A percentile compares a stretch with the other conserved stretches of the same genome.
These are phyloP conservation scores for Pseudonectria foliicola DNA, from an alignment of 2,329 filamentous ascomycete genomes.

Conservation along the genomic window DNA sequence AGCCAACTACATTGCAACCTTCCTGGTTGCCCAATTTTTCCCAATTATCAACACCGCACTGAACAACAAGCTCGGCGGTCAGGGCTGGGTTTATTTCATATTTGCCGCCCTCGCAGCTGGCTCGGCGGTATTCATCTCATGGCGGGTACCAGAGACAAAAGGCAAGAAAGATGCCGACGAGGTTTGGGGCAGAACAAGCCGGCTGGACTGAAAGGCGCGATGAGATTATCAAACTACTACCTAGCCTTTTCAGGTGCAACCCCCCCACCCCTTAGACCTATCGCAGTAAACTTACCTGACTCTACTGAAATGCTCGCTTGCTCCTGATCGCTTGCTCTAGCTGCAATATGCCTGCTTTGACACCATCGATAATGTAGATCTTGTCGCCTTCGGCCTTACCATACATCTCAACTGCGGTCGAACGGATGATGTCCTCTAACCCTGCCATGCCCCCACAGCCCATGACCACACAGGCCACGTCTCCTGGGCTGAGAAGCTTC, in stretches of 20 bases:
- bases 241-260: no score
- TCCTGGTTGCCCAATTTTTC: constrained; percentile 91
- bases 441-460: constrained; percentile 91
- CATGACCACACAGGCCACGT: constrained; percentile 65
- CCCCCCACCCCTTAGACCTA: not conserved
- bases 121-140: constrained; percentile 64
- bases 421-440: constrained; percentile 67
- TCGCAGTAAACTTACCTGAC: constrained; percentile 1
- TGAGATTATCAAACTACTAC: no score
- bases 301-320: constrained; percentile 30
- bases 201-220: constrained; percentile 37
- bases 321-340: constrained; percentile 48
- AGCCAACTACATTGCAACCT: constrained; percentile 85
- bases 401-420: constrained; percentile 57
- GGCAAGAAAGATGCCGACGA: constrained; percentile 79
- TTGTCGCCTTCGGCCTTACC: constrained; percentile 48
- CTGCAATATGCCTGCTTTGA: constrained; percentile 60
- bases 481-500: constrained; percentile 49
- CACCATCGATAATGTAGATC: constrained; percentile 71
- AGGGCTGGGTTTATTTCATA: constrained; percentile 85
- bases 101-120: constrained; percentile 69
- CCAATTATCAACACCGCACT: constrained; percentile 74
- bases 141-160: constrained; percentile 78
- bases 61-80: constrained; percentile 55
- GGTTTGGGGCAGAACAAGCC: constrained; percentile 71